Base-by-base conservation (phyloP, 2,329 filamentous ascomycete species). In the Tolypocladium paradoxum region DNA sequence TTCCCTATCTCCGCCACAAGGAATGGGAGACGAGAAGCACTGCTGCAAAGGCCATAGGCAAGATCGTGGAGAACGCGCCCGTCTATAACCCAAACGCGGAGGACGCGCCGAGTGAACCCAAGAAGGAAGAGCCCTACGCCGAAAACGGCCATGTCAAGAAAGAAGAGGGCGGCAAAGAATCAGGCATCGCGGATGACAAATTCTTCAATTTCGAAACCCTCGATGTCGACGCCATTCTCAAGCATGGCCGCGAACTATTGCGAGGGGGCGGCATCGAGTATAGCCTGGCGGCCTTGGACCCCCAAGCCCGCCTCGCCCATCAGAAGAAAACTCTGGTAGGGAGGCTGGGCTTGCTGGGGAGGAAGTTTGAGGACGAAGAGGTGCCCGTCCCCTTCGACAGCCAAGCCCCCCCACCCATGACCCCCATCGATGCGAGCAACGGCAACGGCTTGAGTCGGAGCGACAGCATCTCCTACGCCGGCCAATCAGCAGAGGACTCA, bases 1-100 rank as follows among this genome's bases (percentile, higher is more conserved):
- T 99, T n/a, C 92, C 93, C 1, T 99, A 96, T 69, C 78, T 99
- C 33, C 84, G 89, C 54, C 92, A 93, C 61, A 96, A 92, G 68
- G 92, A 91, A 66, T 99, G 93, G 93, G 93, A 99, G 65, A 99
- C 93, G 29, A 80, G 95, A 61, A 91, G 87, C 56, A 95, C 93
- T 52, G 88, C 95, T 48, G 90, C 92, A 61, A 95, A 92, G 71
- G 93, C 93, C 22, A 85, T 99, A 54, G 92, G 92, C 54, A 90
- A 92, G 63, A 97, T 99, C 59, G 85, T 95, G 57, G 85, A 92
- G 54, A 88, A 97, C 75, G 90, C 91, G 1, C 84, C 90, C 52
- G 73, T 80, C 46, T 96, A 93, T 67, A 90, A 97, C 62, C 95
- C 93, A 1, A 97, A 96, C 64, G 78, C 78, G 22, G 85, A 84